These are phyloP conservation scores for Fabrea salina DNA, from an alignment of 169 alveolate species.

Conservation along the genomic window DNA sequence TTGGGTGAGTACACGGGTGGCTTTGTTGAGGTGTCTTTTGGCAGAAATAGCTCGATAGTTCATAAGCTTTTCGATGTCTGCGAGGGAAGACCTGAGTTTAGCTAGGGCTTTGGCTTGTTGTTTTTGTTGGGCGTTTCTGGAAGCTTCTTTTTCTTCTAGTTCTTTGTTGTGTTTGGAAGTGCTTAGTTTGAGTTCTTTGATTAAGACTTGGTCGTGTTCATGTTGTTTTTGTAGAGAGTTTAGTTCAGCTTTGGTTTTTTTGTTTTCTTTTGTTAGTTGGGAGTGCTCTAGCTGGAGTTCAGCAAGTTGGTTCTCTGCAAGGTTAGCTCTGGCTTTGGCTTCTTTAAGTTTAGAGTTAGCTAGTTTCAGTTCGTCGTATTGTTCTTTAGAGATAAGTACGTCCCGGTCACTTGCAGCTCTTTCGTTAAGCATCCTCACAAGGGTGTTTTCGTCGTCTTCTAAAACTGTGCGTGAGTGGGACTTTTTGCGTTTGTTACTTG, in stretches of 20 bases:
- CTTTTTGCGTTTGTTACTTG: not conserved
- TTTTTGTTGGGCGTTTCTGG: too few relatives aligned
- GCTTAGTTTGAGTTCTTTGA: too few relatives aligned
- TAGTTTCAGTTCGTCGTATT: not conserved
- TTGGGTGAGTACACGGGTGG: not conserved
- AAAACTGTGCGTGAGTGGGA: not conserved
- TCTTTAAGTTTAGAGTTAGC: not conserved
- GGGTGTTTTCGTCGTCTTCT: not conserved
- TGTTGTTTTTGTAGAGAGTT: not conserved
- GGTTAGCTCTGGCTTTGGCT: not conserved
- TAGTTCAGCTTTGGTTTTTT: not conserved
- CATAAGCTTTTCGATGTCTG: not conserved
- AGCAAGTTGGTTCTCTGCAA: not conserved
- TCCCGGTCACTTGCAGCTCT: not conserved
- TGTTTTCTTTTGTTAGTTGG: not conserved
- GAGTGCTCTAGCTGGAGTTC: not conserved
- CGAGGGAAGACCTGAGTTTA: not conserved
- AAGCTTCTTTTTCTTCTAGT: too few relatives aligned
- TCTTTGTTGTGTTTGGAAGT: too few relatives aligned
- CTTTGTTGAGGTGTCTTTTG: not conserved
- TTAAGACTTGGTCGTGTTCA: not conserved
- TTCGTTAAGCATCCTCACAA: not conserved
- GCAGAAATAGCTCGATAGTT: not conserved
- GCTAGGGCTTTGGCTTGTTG: not conserved
- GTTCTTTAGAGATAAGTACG: not conserved